phyloP scores from a whole-genome alignment of 306 rosid genomes.

The Phaseolus lunatus region DNA sequence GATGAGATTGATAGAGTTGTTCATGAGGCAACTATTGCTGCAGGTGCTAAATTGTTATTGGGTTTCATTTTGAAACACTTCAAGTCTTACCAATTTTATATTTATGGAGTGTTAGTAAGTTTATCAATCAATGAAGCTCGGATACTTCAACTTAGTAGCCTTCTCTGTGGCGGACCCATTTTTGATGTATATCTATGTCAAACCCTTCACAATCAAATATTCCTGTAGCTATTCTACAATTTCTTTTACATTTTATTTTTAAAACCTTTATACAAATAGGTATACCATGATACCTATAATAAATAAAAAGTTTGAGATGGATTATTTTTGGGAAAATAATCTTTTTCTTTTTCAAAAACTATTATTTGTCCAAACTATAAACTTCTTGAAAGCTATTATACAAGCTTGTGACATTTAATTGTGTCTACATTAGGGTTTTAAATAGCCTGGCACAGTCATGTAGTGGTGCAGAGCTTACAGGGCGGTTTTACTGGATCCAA shows the following conservation, averaged over 20 bases:
- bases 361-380: neutral
- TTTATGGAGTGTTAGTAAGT: constrained; percentile 12
- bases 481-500: too few species aligned
- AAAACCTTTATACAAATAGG: neutral
- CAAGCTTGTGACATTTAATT: neutral
- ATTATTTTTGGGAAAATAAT: neutral
- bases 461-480: too few species aligned
- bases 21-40: constrained; percentile 90
- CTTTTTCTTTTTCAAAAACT: neutral
- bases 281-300: neutral
- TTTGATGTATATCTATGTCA: neutral
- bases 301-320: neutral
- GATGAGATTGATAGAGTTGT: constrained; percentile 94
- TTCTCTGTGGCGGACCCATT: neutral
- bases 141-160: neutral
- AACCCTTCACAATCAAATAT: neutral
- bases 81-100: neutral
- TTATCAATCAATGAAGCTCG: neutral
- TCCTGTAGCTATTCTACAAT: neutral
- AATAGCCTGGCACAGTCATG: too few species aligned
- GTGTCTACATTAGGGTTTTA: neutral
- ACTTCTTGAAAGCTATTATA: too few species aligned
- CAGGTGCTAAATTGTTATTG: constrained; percentile 59
- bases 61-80: constrained; percentile 11
- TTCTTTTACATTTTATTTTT: neutral